phyloP scores from a whole-genome alignment of 164 flowering plant genomes.

The Vitis rotundifolia region DNA sequence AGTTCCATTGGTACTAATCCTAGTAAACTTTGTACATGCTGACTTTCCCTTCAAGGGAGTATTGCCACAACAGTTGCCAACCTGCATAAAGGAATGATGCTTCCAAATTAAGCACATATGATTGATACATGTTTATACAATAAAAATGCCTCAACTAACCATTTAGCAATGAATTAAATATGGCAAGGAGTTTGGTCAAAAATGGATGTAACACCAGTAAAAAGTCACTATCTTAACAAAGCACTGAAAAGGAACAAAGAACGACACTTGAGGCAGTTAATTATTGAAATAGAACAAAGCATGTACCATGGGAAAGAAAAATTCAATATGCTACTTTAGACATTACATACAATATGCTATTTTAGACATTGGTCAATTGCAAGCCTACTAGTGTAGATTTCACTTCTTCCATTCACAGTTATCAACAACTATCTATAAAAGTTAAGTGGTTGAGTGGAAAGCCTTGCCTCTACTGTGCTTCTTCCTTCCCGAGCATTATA shows the following conservation, averaged over 20 bases:
- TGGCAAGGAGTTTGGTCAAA: too few species aligned
- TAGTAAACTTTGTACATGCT: constrained; percentile 81
- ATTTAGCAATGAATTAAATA: not conserved
- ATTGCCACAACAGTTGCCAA: constrained; percentile 25
- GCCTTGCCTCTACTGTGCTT: constrained; percentile 75
- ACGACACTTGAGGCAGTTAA: too few species aligned
- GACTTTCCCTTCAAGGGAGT: constrained; percentile 58
- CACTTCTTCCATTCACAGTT: not conserved
- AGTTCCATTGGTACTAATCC: constrained; percentile 72
- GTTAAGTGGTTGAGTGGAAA: not conserved
- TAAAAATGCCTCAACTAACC: not conserved
- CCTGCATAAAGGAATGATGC: constrained; percentile 38
- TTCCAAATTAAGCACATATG: not conserved
- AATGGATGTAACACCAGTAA: too few species aligned
- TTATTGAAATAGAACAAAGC: too few species aligned
- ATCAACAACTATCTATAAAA: not conserved
- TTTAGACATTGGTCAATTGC: too few species aligned
- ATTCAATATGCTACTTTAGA: too few species aligned
- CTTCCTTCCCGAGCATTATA: constrained; percentile 84
- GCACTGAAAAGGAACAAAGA: too few species aligned
- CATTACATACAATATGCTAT: too few species aligned
- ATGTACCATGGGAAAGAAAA: too few species aligned
- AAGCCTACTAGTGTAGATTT: too few species aligned
- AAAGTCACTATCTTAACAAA: too few species aligned
- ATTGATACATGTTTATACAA: not conserved